Evolutionary conservation across 1,139 yeast species (phyloP), one percentile per base, ranked within the genome.

Genomic region (Chernovozyma sophiae-reginae): DNA sequence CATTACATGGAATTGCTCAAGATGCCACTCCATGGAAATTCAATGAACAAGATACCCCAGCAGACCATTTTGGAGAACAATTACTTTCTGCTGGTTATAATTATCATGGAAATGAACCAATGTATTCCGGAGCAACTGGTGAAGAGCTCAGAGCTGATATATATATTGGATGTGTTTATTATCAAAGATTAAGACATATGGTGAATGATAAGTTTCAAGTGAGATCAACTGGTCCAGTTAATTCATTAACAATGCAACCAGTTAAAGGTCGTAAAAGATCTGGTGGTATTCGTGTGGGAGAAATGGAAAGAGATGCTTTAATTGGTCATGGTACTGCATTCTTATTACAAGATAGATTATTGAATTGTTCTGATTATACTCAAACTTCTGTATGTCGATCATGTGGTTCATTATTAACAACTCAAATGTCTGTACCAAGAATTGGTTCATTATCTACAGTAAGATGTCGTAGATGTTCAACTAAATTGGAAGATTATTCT

Each of bases 221-320:
- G 39, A 84, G 99, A 68, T 86, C 97, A 5, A 92, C 98, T 14
- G 99, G 99, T 56, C 97, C 98, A 4, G 97, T 92, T 28, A 90
- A 90, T 63, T 80, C 95, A 26, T 75, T 92, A 55, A 94, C 98
- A 14, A 90, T 92, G 97, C 99, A 92, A 72, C 99, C 99, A 33
- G 98, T 92, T 42, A 92, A 94, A 71, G 99, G 99, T 55, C 84
- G 99, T 70, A 94, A 92, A 81, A 81, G 98, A 68, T 81, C 85
- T 48, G 99, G 99, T 67, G 99, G 99, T 83, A 92, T 92, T 52
- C 95, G 99, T 75, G 95, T 92, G 30, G 98, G 98, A 60, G 98
- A 92, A 65, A 92, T 92, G 99, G 99, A 92, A 69, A 86, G 98
- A 70, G 99, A 92, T 73, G 98, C 98, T 2, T 72, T 92, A 53